Base-by-base conservation (phyloP, 2,329 filamentous ascomycete species). In the Aureobasidium sp. region DNA sequence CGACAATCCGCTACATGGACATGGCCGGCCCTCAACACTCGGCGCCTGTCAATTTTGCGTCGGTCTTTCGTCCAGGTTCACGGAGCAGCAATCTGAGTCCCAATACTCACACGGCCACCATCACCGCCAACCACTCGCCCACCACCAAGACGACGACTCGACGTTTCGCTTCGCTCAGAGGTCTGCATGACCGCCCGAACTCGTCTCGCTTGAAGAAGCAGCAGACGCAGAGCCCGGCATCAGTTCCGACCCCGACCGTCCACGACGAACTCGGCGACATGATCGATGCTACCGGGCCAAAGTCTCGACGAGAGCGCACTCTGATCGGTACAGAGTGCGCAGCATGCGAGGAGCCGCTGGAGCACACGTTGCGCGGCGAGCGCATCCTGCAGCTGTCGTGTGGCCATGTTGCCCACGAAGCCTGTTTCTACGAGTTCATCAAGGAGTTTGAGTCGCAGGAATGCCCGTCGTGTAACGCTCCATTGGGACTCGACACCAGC, bases 351-450 rank as follows among this genome's bases (percentile, higher is more conserved):
- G 94, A 99, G 77, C 92, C 92, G 3, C 79, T 99, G 65, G 94
- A 97, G 76, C 93, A 97, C 75, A 99, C 91, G 3, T 82, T 99
- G 51, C 89, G 90, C 56, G 94, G 94, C 64, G 94, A 99, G 78
- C 87, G 91, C 67, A 91, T 99, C 65, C 80, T 99, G 60, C 94
- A 97, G 73, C 94, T 99, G 70, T 95, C 92, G 6, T 99, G 94
- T 76, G 85, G 87, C n/a, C 94, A 99, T 76, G 93, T 99, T 64
- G 91, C 93, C 12, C 94, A 99, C 73, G 94, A 97, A 75, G 94
- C 93, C 39, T 99, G 94, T 77, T 97, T 99, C 73, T 97, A 97
- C 77, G 94, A 99, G 76, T 97, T 95, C 73, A 96, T 99, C 69
- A 89, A 90, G 70, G 93, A 97, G 71, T 89, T 93, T 63, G 92